phyloP scores from a whole-genome alignment of 371 early-diverging fungal genomes.

The Phascolomyces articulosus region DNA sequence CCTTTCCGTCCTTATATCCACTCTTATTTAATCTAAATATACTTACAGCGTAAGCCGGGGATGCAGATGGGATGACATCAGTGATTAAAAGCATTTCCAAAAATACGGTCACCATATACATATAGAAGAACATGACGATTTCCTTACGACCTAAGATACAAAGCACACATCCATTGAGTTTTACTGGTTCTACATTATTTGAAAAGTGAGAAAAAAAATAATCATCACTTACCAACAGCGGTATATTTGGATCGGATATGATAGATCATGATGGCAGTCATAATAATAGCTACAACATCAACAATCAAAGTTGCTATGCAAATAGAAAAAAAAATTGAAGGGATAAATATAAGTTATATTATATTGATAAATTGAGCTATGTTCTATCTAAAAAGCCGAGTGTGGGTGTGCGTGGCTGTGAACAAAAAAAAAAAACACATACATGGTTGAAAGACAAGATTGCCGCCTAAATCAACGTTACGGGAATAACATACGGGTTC shows the following conservation, averaged over 20 bases:
- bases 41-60: constrained; percentile 81
- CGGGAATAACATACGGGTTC: constrained; percentile 94
- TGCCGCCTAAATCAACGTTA: constrained; percentile 81
- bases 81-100: constrained; percentile 88
- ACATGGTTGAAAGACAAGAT: constrained; percentile 92
- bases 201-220: background rate
- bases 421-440: too few relatives aligned
- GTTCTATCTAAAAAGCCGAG: too few relatives aligned
- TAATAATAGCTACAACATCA: constrained; percentile 89
- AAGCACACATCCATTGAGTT: background rate
- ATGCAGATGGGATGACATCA: constrained; percentile 89
- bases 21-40: background rate
- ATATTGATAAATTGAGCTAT: too few relatives aligned
- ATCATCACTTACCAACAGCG: constrained; percentile 84
- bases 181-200: too few relatives aligned
- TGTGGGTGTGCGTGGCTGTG: too few relatives aligned
- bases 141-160: constrained; percentile 84
- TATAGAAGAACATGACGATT: constrained; percentile 96
- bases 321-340: background rate
- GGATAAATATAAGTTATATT: background rate
- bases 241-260: constrained; percentile 97
- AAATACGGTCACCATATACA: constrained; percentile 84
- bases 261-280: constrained; percentile 97
- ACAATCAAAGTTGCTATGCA: constrained; percentile 79
- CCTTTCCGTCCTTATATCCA: too few relatives aligned